phyloP scores from a whole-genome alignment of 805 yeast genomes.

The Nakazawaea molendinolei region DNA sequence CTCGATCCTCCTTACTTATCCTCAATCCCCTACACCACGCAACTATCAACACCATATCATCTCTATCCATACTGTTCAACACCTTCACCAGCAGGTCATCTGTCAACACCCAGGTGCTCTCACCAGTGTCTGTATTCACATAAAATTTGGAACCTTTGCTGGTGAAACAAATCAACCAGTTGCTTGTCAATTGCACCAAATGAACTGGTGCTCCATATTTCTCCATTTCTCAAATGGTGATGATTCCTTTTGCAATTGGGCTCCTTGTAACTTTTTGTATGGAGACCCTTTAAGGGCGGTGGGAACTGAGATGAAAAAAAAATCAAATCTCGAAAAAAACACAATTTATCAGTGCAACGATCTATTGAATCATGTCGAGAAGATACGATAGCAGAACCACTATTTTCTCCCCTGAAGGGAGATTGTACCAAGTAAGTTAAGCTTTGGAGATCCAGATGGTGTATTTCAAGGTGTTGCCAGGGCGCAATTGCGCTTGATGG shows the following conservation, averaged over 20 bases:
- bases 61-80: constrained; percentile 15
- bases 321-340: neutral
- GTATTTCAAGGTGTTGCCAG: neutral
- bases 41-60: constrained; percentile 23
- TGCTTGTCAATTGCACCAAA: constrained; percentile 10
- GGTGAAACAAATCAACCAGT: constrained; percentile 38
- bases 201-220: constrained; percentile 7
- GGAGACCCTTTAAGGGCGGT: no score
- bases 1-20: neutral
- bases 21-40: constrained; percentile 33
- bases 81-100: constrained; percentile 15
- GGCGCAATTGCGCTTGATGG: no score
- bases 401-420: constrained; percentile 97
- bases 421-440: constrained; percentile 75
- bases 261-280: no score
- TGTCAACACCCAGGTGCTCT: constrained; percentile 30
- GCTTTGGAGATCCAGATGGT: neutral
- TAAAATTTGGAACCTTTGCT: constrained; percentile 36
- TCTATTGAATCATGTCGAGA: constrained; percentile 78
- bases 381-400: constrained; percentile 99
- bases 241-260: neutral
- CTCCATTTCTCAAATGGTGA: neutral
- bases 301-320: no score
- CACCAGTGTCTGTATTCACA: constrained; percentile 22
- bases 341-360: no score